Percentiles rank a stretch among this genome's conserved stretches.
phyloP scores from a whole-genome alignment of 108 stramenopile species.

The Pseudonitzschia pungens region DNA sequence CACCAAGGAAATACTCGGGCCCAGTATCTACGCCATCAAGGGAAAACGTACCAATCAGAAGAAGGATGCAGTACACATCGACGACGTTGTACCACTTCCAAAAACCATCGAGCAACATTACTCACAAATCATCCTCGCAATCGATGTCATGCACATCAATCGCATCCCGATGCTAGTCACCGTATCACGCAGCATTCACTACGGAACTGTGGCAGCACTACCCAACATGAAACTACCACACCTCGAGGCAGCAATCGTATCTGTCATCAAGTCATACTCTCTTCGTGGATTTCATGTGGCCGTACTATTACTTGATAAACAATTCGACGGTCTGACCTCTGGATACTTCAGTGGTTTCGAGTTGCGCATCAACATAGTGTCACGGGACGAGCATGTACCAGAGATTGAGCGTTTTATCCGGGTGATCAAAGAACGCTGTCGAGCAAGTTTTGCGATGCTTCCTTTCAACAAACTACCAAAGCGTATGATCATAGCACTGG shows the following conservation, averaged over 20 bases:
- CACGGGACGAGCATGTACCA: conserved; percentile 33
- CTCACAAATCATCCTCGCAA: conserved; percentile 23
- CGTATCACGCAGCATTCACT: conserved; percentile 29
- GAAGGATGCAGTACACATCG: conserved; percentile 1
- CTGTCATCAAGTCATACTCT: not conserved
- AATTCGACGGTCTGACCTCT: no score
- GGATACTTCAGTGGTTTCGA: conserved; percentile 6
- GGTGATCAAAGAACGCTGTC: conserved; percentile 35
- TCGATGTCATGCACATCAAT: conserved; percentile 45
- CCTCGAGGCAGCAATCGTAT: not conserved
- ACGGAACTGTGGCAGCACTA: conserved; percentile 30
- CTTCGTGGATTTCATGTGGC: not conserved
- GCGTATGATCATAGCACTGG: conserved; percentile 18
- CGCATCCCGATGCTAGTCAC: conserved; percentile 37
- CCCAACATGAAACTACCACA: not conserved
- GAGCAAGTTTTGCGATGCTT: conserved; percentile 19
- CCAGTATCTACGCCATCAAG: conserved; percentile 28
- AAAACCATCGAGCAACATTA: not conserved
- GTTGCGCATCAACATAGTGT: conserved; percentile 17
- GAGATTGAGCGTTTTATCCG: conserved; percentile 31
- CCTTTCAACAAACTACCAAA: conserved; percentile 32
- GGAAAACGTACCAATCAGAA: conserved; percentile 31
- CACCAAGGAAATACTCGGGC: conserved; percentile 37
- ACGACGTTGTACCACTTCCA: not conserved
- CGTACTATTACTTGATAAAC: not conserved